phyloP scores from a whole-genome alignment of 345 rosid species.

The Gossypium arboreum region DNA sequence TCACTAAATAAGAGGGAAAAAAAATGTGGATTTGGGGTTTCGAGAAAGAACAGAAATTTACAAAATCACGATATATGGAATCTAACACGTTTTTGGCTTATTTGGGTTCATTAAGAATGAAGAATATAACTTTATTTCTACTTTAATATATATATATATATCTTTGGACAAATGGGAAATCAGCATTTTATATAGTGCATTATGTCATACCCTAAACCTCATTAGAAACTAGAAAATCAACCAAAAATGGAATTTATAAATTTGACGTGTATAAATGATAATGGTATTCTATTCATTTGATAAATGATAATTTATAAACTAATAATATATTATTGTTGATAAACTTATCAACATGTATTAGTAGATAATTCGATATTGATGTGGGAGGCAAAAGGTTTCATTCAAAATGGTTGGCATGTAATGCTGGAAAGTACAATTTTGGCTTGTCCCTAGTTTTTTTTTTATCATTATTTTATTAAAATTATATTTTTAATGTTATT shows the following conservation, averaged over 20 bases:
- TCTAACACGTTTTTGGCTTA: conserved; percentile 29
- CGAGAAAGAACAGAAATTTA: background rate
- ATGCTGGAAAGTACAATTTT: too few species aligned
- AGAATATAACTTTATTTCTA: conserved; percentile 26
- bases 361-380: background rate
- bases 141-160: conserved; percentile 24
- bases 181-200: conserved; percentile 45
- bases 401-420: too few species aligned
- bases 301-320: too few species aligned
- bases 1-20: too few species aligned
- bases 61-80: conserved; percentile 13
- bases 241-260: too few species aligned
- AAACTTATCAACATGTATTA: background rate
- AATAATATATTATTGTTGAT: conserved; percentile 13
- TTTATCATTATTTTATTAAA: too few species aligned
- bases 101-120: conserved; percentile 31
- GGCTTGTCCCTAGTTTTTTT: too few species aligned
- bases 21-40: too few species aligned
- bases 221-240: background rate
- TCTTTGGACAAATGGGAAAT: conserved; percentile 33
- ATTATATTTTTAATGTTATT: too few species aligned
- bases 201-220: conserved; percentile 16
- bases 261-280: too few species aligned
- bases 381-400: too few species aligned
- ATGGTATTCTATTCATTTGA: too few species aligned